Conservation (phyloP, 1,284 basidiomycete genomes). For the Agaricales sp. region DNA sequence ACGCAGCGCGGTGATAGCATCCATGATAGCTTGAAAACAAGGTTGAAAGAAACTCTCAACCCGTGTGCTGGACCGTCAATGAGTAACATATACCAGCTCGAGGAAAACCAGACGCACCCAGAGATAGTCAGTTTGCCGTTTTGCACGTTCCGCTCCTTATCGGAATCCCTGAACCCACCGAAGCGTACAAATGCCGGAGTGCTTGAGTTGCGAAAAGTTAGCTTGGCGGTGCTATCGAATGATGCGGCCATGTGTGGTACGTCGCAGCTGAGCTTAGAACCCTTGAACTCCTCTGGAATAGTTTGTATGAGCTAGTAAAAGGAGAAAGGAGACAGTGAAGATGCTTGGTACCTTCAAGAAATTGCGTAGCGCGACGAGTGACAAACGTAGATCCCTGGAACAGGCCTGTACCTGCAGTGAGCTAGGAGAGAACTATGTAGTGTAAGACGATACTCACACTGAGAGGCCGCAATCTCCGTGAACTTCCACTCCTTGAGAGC, state of each 20-base stretch:
- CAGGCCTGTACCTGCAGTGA: background rate
- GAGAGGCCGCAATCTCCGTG: background rate
- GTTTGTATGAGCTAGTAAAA: background rate
- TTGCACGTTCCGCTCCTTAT: background rate
- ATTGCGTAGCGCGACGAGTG: background rate
- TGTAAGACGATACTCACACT: background rate
- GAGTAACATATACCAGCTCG: constrained; percentile 15
- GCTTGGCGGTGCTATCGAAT: background rate
- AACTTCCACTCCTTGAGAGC: constrained; percentile 1
- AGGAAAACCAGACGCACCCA: no score
- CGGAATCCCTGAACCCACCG: background rate
- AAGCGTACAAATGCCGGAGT: no score
- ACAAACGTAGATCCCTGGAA: background rate
- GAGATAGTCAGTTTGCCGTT: background rate
- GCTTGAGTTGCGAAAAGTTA: background rate
- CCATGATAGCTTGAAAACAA: constrained; percentile 19
- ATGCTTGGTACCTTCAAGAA: constrained; percentile 13
- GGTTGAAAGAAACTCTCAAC: constrained; percentile 21
- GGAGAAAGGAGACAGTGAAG: background rate
- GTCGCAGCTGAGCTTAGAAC: background rate
- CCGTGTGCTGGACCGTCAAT: constrained; percentile 15
- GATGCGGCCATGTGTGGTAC: background rate
- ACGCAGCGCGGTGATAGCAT: constrained; percentile 21
- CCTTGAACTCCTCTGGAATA: background rate
- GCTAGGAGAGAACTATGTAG: constrained; percentile 25